Evolutionary conservation across 306 rosid genomes (phyloP), one percentile per base, ranked within the genome.

Genomic region (Trifolium pratense): DNA sequence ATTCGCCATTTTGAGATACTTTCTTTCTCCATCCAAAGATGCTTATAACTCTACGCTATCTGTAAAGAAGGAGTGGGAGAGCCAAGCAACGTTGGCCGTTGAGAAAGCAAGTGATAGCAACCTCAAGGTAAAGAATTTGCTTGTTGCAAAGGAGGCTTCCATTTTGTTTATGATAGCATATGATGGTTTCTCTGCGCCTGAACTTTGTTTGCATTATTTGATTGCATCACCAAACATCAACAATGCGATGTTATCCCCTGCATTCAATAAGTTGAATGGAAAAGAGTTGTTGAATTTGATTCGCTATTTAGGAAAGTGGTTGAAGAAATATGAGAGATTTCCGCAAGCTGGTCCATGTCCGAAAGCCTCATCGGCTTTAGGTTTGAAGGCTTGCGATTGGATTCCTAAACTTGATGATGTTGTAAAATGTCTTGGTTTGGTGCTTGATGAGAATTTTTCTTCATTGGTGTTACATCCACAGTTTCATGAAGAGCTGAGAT

Each of bases 51-150:
- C 82, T 75, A 81, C 79, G 83, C 20, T 65, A 26, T 73, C 51
- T 67, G 86, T 89, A 88, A 87, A 91, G 82, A 86, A 83, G 76
- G 96, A 86, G 48, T 94, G 98, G 97, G 90, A 89, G 82, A 76
- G 66, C 37, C 97, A 89, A 73, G 90, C 90, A 43, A 18, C 86
- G 79, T 81, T 79, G 20, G 96, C 96, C 14, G 70, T 81, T 58
- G 86, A 80, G 78, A 87, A 70, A 78, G 88, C 82, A 15, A 77
- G 78, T 34, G 86, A 86, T 68, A 79, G 67, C 79, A 79, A 9
- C 77, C 76, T 60, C 20, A 39, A 80, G 4, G 71, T 52, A 49
- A 85, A 83, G 83, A 78, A 81, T 39, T 74, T 61, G 1, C 23
- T 39, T 64, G 9, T 81, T 29, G 94, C 92, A 23, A 88, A 88